Base-by-base conservation (phyloP, 169 alveolate genomes). In the Babesia caballi region DNA sequence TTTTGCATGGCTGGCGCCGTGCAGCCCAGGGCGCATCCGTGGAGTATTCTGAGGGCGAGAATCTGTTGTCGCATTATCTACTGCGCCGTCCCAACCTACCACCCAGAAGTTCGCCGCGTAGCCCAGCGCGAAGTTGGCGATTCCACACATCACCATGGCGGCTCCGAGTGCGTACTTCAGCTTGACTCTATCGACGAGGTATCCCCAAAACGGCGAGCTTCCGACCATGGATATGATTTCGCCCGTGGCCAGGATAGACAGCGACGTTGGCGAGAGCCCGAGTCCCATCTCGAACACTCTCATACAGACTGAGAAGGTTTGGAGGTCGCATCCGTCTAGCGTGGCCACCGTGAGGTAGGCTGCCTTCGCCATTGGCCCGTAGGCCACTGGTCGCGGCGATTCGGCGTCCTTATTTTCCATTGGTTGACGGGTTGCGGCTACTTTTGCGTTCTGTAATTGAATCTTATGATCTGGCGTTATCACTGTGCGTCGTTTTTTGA, bases 151-250 rank as follows among this genome's bases (percentile, higher is more conserved):
- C 11, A 85, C 80, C 33, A 92, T 85, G n/a, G 96, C 97, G 49
- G 84, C 68, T 35, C 91, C 94, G 32, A 93, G 80, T 58, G 93
- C 85, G 88, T 93, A 84, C 54, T 90, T 87, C 68, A 92, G 61
- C 19, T 95, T 89, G 83, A 83, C 85, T 54, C 85, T 82, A 67
- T 94, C 97, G 19, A 94, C 90, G 51, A 93, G 75, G 49, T 73
- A 90, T 14, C 97, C 97, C 97, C 97, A 94, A 33, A 93, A 71
- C 11, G 97, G 97, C 53, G 94, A 83, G 66, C 87, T 89, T 17
- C 85, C 61, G 19, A 94, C 91, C 66, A 93, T 82, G 72, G 93
- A 83, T 50, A 94, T 73, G 12, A 90, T 85, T 74, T 94, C 97
- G 17, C 87, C 95, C 54, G 91, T 80, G 7, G 94, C 89, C 58